These are phyloP conservation scores for Stagonosporopsis rhizophila DNA, from an alignment of 2,329 filamentous ascomycete species.

Conservation along the genomic window DNA sequence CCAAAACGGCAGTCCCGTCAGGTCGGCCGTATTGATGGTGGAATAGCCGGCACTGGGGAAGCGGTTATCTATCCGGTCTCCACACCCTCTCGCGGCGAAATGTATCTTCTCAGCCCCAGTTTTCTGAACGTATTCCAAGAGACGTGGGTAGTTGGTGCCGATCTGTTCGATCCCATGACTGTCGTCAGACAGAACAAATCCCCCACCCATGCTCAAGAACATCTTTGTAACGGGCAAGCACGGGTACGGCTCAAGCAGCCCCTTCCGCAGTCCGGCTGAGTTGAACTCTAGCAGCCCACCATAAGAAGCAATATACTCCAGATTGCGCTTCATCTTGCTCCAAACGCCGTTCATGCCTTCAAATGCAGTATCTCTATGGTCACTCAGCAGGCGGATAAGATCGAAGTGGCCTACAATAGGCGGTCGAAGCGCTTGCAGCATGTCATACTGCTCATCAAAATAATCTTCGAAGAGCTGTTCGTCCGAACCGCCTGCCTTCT, in stretches of 20 bases:
- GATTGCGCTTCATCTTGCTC: conserved; percentile 75
- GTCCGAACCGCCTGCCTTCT: conserved; percentile 64
- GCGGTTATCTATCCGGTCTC: conserved; percentile 36
- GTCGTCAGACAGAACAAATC: conserved; percentile 92
- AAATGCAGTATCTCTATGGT: conserved; percentile 69
- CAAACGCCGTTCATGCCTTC: conserved; percentile 70
- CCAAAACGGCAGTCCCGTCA: conserved; percentile 43
- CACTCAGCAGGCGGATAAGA: conserved; percentile 81
- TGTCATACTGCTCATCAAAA: conserved; percentile 84
- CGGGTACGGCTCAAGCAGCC: conserved; percentile 89
- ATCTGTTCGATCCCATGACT: conserved; percentile 89
- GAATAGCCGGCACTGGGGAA: conserved; percentile 48
- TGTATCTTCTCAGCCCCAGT: conserved; percentile 68
- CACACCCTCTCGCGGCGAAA: conserved; percentile 32
- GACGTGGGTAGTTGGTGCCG: conserved; percentile 79
- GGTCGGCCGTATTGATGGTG: conserved; percentile 39
- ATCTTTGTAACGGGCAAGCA: conserved; percentile 78
- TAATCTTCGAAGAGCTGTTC: conserved; percentile 76
- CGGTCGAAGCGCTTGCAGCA: conserved; percentile 76
- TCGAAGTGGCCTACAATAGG: conserved; percentile 93
- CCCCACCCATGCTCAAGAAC: conserved; percentile 75
- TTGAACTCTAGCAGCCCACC: conserved; percentile 91
- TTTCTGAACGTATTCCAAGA: conserved; percentile 72
- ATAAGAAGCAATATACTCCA: conserved; percentile 73
- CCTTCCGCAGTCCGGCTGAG: conserved; percentile 85